Evolutionary conservation across 257 asterid species (phyloP).

Genomic region (Solanum paucissectum): DNA sequence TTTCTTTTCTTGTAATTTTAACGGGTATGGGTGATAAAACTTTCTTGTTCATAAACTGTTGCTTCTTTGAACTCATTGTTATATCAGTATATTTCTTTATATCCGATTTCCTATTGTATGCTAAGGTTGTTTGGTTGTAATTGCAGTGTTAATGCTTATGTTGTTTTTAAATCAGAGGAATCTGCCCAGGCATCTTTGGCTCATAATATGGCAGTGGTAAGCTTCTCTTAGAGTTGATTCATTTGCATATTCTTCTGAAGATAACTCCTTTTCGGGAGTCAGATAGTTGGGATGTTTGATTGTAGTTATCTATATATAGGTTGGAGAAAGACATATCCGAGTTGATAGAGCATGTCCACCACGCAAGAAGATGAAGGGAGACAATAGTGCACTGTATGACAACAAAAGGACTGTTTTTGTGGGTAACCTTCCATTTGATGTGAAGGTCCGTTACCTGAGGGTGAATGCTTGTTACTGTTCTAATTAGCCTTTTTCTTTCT

Average conservation of each 20-base stretch:
- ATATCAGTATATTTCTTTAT: background rate
- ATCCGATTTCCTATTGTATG: background rate
- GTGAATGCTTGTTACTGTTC: background rate
- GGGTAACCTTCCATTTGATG: constrained; percentile 96
- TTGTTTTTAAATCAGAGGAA: constrained; percentile 81
- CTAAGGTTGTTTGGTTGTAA: background rate
- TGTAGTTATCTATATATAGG: constrained; percentile 30
- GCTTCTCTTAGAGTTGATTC: background rate
- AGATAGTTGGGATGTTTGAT: background rate
- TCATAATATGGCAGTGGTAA: constrained; percentile 92
- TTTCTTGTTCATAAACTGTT: background rate
- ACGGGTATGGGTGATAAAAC: background rate
- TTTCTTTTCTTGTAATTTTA: background rate
- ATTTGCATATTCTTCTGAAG: background rate
- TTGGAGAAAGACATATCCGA: constrained; percentile 87
- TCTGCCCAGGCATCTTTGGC: constrained; percentile 78
- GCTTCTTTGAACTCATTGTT: background rate
- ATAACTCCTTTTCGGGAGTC: background rate
- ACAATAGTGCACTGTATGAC: constrained; percentile 48
- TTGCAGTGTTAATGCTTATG: constrained; percentile 85
- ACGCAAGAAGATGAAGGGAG: constrained; percentile 87
- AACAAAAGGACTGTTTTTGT: constrained; percentile 75
- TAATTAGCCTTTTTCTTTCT: background rate
- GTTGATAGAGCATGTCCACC: constrained; percentile 99
- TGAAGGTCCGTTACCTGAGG: constrained; percentile 39